A percentile compares a stretch with the other conserved stretches of the same genome.
phyloP scores from a whole-genome alignment of 352 stramenopile genomes.

The Elongisporangium senticosum region DNA sequence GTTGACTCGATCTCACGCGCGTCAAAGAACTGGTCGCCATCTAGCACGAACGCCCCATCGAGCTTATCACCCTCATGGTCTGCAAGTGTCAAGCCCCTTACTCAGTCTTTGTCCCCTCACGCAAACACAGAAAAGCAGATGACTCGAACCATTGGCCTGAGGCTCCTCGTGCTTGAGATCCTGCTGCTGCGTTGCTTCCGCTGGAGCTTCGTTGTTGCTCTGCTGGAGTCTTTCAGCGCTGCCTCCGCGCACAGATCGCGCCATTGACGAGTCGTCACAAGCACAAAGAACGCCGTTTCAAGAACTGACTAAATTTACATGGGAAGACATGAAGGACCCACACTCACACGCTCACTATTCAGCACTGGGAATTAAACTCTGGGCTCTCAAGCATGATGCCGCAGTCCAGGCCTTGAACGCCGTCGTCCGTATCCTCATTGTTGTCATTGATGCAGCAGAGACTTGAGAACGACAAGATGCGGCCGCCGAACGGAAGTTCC shows the following conservation, averaged over 20 bases:
- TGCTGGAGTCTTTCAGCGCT: not conserved
- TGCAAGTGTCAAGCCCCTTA: not conserved
- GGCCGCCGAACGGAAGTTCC: not conserved
- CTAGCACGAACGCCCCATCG: conserved; percentile 9
- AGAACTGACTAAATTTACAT: not conserved
- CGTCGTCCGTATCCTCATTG: not conserved
- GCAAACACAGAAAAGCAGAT: not conserved
- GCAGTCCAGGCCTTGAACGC: not conserved
- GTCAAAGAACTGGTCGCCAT: conserved; percentile 17
- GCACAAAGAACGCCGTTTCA: not conserved
- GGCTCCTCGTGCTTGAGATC: not conserved
- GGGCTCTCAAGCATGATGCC: not conserved
- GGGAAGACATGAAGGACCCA: not conserved
- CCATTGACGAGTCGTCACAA: not conserved
- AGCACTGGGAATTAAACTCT: not conserved
- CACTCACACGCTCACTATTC: not conserved
- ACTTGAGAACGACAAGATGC: not conserved
- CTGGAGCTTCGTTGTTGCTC: not conserved
- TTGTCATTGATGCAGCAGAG: not conserved
- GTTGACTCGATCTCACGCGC: conserved; percentile 3
- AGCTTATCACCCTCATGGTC: not conserved
- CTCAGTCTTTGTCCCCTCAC: no score
- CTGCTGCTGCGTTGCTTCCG: not conserved
- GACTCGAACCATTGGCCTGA: not conserved
- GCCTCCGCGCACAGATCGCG: not conserved